Percentiles rank a stretch among this genome's conserved stretches.
Conservation (phyloP, 345 rosid genomes). For the Bruguiera gymnorhiza region DNA sequence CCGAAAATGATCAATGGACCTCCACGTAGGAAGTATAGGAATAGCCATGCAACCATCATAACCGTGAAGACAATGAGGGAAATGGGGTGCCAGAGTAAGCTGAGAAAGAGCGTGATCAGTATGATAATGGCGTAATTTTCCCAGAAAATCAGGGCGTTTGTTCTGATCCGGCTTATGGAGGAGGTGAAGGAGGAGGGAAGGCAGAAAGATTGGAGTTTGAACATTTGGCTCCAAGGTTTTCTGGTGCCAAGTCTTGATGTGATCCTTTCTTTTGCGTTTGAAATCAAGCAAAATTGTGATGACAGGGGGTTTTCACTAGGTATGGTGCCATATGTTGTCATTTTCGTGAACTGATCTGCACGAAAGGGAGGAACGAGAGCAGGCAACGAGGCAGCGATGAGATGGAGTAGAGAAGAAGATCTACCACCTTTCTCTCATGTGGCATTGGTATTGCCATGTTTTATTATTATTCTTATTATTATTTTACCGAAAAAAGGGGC, state of each 20-base stretch:
- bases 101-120: slow-evolving; percentile 34
- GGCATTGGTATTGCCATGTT: neutral
- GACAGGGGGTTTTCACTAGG: slow-evolving; percentile 31
- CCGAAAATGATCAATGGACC: slow-evolving; percentile 40
- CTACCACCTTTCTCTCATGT: no score
- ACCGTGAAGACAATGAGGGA: slow-evolving; percentile 39
- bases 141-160: slow-evolving; percentile 38
- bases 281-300: slow-evolving; percentile 16
- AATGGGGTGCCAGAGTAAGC: slow-evolving; percentile 58
- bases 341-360: slow-evolving; percentile 11
- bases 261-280: slow-evolving; percentile 43
- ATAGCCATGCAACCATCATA: slow-evolving; percentile 49
- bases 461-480: neutral
- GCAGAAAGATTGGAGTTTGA: slow-evolving; percentile 33
- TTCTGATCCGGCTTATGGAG: slow-evolving; percentile 35
- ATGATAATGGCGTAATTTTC: slow-evolving; percentile 44
- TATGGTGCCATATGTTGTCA: slow-evolving; percentile 52
- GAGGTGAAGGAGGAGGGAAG: slow-evolving; percentile 32
- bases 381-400: neutral
- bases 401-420: neutral
- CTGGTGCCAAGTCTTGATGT: slow-evolving; percentile 33
- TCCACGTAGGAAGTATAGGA: slow-evolving; percentile 49
- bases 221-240: slow-evolving; percentile 60
- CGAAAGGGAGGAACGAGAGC: neutral
- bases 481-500: no score